These are phyloP conservation scores for Fraxinus xanthoxyloides DNA, from an alignment of 305 asterid genomes.

Conservation along the genomic window DNA sequence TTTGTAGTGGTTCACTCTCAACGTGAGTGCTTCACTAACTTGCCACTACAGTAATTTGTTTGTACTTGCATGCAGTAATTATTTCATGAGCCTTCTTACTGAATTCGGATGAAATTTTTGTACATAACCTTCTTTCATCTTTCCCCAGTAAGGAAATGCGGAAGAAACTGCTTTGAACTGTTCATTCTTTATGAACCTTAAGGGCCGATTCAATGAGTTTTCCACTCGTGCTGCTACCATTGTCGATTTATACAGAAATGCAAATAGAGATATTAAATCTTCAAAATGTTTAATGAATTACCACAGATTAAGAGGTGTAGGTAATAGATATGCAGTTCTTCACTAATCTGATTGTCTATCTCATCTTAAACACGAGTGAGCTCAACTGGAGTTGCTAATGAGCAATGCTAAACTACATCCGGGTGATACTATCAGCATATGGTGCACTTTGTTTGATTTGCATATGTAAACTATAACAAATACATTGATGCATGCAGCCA, in stretches of 20 bases:
- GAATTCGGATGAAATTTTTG: background rate
- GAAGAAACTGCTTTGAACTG: background rate
- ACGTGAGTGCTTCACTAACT: background rate
- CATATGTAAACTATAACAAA: background rate
- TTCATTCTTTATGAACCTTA: background rate
- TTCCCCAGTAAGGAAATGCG: background rate
- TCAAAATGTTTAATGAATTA: background rate
- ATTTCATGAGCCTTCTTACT: background rate
- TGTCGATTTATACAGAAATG: background rate
- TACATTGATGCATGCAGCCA: background rate
- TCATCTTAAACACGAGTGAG: background rate
- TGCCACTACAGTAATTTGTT: background rate
- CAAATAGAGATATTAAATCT: background rate
- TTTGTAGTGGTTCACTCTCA: background rate
- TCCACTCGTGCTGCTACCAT: background rate
- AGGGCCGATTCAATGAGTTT: background rate
- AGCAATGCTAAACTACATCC: background rate
- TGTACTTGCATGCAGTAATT: background rate
- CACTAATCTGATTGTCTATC: background rate
- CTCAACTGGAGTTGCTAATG: background rate
- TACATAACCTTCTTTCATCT: background rate
- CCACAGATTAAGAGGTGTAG: background rate
- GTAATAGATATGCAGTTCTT: background rate
- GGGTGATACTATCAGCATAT: background rate
- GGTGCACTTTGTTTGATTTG: background rate